These are phyloP conservation scores for Sporothrix protearum DNA, from an alignment of 2,329 filamentous ascomycete genomes.

Conservation along the genomic window DNA sequence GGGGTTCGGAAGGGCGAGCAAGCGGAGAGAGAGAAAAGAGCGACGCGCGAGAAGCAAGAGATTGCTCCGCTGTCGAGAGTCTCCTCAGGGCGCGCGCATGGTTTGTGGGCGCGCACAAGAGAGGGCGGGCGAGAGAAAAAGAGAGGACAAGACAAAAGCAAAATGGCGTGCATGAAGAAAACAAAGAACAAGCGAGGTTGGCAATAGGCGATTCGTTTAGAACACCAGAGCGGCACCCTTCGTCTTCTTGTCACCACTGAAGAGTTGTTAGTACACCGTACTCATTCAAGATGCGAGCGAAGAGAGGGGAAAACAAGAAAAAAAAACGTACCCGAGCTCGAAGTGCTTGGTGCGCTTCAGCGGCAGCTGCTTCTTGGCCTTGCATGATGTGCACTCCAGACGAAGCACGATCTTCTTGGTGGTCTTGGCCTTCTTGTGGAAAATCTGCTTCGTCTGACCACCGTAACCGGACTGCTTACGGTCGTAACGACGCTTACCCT, in stretches of 20 bases:
- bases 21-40: slow-evolving; percentile 6
- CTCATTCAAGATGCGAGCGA: slow-evolving; percentile 2
- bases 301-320: slow-evolving; percentile 11
- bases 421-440: slow-evolving; percentile 99
- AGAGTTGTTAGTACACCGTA: slow-evolving; percentile 43
- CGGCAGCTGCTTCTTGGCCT: slow-evolving; percentile 95
- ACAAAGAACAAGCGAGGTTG: slow-evolving; percentile 17
- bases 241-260: slow-evolving; percentile 99
- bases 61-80: background rate
- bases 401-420: slow-evolving; percentile 99
- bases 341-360: slow-evolving; percentile 99
- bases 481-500: slow-evolving; percentile 97
- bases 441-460: slow-evolving; percentile 99
- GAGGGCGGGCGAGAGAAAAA: background rate
- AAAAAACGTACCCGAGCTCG: slow-evolving; percentile 81
- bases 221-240: slow-evolving; percentile 99
- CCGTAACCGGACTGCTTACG: slow-evolving; percentile 96
- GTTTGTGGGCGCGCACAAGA: background rate
- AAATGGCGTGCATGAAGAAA: slow-evolving; percentile 11
- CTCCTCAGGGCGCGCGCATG: background rate
- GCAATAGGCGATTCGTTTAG: slow-evolving; percentile 58
- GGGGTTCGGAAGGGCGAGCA: slow-evolving; percentile 3
- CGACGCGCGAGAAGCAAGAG: background rate
- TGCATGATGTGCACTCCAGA: slow-evolving; percentile 96
- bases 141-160: slow-evolving; percentile 17